phyloP scores from a whole-genome alignment of 805 yeast species.

The Yamadazyma phyllophila region DNA sequence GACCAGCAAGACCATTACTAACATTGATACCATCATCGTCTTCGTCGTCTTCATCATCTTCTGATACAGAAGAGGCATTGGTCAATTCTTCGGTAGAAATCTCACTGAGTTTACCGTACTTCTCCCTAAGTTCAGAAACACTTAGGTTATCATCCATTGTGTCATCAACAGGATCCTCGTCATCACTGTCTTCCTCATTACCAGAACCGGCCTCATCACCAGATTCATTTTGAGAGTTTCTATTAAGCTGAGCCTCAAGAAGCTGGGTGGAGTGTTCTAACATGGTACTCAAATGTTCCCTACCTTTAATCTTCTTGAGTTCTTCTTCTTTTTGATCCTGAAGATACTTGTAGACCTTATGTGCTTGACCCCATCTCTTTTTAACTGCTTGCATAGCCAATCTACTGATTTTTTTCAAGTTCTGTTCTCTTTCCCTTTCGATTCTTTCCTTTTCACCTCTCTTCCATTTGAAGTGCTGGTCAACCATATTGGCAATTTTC shows the following conservation, averaged over 20 bases:
- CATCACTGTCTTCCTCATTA: conserved; percentile 21
- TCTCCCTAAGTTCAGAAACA: conserved; percentile 53
- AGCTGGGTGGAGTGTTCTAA: conserved; percentile 88
- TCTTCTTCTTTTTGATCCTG: conserved; percentile 80
- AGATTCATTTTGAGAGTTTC: conserved; percentile 28
- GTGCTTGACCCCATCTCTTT: conserved; percentile 88
- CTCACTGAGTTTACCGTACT: conserved; percentile 47
- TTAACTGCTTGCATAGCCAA: conserved; percentile 80
- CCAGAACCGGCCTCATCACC: conserved; percentile 13
- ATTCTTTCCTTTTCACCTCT: conserved; percentile 87
- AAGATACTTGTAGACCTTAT: conserved; percentile 69
- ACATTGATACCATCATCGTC: conserved; percentile 13
- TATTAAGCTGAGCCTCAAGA: conserved; percentile 76
- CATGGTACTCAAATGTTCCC: conserved; percentile 83
- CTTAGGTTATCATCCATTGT: conserved; percentile 38
- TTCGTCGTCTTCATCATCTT: conserved; percentile 16
- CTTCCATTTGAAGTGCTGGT: conserved; percentile 78
- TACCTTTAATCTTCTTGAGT: conserved; percentile 74
- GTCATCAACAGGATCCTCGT: conserved; percentile 22
- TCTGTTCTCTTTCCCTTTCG: conserved; percentile 70
- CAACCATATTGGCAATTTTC: conserved; percentile 78
- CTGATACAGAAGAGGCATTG: conserved; percentile 18
- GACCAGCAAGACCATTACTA: conserved; percentile 26
- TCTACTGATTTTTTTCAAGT: conserved; percentile 68
- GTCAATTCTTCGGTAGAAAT: conserved; percentile 13